Conservation (phyloP, 2,329 filamentous ascomycete genomes). For the Colletotrichum sp. region DNA sequence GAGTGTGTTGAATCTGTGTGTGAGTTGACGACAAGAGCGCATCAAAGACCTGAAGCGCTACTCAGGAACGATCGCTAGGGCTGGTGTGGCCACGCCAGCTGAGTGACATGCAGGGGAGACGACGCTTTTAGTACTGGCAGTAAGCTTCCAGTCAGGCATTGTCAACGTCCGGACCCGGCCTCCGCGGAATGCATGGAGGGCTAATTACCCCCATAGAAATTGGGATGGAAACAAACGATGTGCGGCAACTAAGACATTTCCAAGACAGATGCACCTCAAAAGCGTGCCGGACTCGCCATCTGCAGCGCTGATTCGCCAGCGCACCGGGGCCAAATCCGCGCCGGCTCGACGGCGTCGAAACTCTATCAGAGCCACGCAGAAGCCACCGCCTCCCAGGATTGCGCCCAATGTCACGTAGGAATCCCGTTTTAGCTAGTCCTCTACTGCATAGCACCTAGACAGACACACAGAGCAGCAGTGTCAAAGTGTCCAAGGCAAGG, state of each 20-base stretch:
- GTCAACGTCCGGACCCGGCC: not conserved
- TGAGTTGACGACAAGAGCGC: not conserved
- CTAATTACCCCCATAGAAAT: not conserved
- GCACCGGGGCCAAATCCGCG: not conserved
- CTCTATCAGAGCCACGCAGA: not conserved
- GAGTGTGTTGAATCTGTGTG: not conserved
- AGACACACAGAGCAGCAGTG: not conserved
- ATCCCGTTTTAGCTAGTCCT: not conserved
- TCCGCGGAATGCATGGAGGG: not conserved
- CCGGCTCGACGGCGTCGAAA: not conserved
- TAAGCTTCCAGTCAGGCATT: not conserved
- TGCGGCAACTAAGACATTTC: not conserved
- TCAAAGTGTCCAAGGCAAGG: not conserved
- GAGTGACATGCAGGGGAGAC: not conserved
- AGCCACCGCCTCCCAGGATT: not conserved
- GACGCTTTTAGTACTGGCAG: not conserved
- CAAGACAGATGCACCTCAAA: not conserved
- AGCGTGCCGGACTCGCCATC: no score
- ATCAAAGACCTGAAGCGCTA: not conserved
- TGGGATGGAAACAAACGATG: not conserved
- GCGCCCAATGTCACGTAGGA: not conserved
- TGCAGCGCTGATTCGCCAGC: not conserved
- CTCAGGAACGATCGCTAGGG: not conserved
- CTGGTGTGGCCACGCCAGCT: not conserved
- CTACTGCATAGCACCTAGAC: not conserved